Evolutionary conservation across 1,139 yeast species (phyloP).

Genomic region (Yamadazyma diddensiae): DNA sequence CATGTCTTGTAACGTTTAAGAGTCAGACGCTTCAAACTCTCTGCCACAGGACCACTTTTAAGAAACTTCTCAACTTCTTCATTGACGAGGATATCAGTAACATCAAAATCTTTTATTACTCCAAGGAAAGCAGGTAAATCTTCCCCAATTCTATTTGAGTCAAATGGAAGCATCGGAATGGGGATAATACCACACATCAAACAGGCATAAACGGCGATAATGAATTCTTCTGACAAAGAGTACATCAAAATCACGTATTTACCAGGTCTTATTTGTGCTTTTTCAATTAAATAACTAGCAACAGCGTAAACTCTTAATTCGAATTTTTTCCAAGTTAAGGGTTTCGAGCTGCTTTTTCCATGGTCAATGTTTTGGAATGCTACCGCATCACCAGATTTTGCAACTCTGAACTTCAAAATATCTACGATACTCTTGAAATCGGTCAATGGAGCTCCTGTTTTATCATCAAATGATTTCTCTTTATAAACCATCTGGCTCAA

Average conservation of each 20-base stretch:
- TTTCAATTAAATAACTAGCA: constrained; percentile 53
- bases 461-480: constrained; percentile 69
- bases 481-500: constrained; percentile 73
- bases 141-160: constrained; percentile 65
- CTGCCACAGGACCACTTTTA: constrained; percentile 67
- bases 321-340: constrained; percentile 81
- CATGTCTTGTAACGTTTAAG: constrained; percentile 44
- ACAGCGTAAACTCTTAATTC: constrained; percentile 75
- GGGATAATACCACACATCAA: constrained; percentile 77
- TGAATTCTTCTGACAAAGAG: constrained; percentile 83
- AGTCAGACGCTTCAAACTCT: constrained; percentile 57
- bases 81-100: constrained; percentile 73
- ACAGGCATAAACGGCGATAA: constrained; percentile 83
- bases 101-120: constrained; percentile 66
- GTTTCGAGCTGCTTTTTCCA: constrained; percentile 50
- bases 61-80: constrained; percentile 69
- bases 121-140: constrained; percentile 70
- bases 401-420: constrained; percentile 74
- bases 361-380: constrained; percentile 71
- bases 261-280: constrained; percentile 58
- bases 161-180: constrained; percentile 77
- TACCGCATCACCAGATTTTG: constrained; percentile 70
- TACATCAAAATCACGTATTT: constrained; percentile 78
- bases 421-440: constrained; percentile 73
- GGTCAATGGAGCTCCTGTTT: constrained; percentile 69